A percentile compares a stretch with the other conserved stretches of the same genome.
Evolutionary conservation across 2,329 filamentous ascomycete species (phyloP).

Genomic region (Monosporascus sp.): DNA sequence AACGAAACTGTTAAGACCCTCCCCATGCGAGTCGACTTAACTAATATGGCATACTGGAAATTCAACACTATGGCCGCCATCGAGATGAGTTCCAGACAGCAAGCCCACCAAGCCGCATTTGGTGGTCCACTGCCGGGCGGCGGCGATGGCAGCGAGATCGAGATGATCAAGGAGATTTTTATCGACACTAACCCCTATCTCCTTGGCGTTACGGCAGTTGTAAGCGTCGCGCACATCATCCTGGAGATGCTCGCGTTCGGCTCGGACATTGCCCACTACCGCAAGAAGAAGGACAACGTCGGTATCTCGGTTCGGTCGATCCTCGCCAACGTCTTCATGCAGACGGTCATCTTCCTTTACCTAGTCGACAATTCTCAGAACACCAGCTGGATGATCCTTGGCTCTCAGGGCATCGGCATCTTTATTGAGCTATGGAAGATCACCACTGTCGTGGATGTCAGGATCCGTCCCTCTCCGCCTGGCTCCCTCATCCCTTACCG

Average conservation of each 20-base stretch:
- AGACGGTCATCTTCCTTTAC: conserved; percentile 91
- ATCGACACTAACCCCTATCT: conserved; percentile 92
- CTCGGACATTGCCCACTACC: conserved; percentile 94
- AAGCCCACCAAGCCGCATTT: conserved; percentile 69
- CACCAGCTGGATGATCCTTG: conserved; percentile 98
- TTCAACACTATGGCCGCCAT: conserved; percentile 80
- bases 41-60: conserved; percentile 82
- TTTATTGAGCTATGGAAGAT: conserved; percentile 80
- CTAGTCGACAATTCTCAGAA: conserved; percentile 95
- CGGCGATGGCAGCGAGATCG: conserved; percentile 88
- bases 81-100: conserved; percentile 82
- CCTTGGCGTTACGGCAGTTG: conserved; percentile 75
- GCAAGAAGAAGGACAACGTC: conserved; percentile 99
- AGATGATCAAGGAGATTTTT: conserved; percentile 94
- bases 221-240: conserved; percentile 85
- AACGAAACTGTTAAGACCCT: conserved; percentile 83
- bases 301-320: conserved; percentile 96
- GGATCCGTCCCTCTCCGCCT: conserved; percentile 62
- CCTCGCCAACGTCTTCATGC: conserved; percentile 96
- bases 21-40: conserved; percentile 76
- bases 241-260: conserved; percentile 97
- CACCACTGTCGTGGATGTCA: conserved; percentile 89
- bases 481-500: conserved; percentile 72
- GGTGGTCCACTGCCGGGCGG: conserved; percentile 67
- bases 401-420: conserved; percentile 80